Conservation (phyloP, 805 yeast species). For the Barnettozyma populi region DNA sequence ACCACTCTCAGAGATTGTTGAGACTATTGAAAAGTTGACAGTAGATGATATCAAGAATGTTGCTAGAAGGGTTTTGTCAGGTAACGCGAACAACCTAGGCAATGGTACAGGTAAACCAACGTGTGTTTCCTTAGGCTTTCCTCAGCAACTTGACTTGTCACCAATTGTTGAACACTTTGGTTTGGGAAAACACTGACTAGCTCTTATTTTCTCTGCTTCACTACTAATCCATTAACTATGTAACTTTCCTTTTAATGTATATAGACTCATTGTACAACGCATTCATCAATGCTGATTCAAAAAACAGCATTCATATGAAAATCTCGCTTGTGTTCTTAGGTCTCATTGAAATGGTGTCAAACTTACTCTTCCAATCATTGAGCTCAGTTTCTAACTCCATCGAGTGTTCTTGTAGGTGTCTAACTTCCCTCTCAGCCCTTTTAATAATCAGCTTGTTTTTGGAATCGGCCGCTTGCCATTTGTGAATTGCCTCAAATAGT, state of each 20-base stretch:
- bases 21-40: constrained; percentile 62
- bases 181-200: constrained; percentile 27
- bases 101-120: constrained; percentile 69
- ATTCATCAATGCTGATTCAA: no score
- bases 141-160: constrained; percentile 75
- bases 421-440: constrained; percentile 51
- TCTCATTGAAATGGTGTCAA: constrained; percentile 22
- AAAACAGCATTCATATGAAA: constrained; percentile 18
- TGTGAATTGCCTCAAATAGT: constrained; percentile 38
- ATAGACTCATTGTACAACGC: not conserved
- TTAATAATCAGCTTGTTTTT: constrained; percentile 38
- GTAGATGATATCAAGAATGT: constrained; percentile 65
- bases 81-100: constrained; percentile 43
- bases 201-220: not conserved
- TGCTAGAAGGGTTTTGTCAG: constrained; percentile 70
- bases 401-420: constrained; percentile 48
- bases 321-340: constrained; percentile 21
- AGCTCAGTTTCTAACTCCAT: constrained; percentile 52
- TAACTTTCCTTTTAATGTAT: not conserved
- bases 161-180: constrained; percentile 64
- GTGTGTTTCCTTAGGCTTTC: constrained; percentile 81
- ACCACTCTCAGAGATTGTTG: constrained; percentile 76
- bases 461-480: constrained; percentile 39
- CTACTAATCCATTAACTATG: not conserved
- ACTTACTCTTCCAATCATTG: constrained; percentile 46